A percentile compares a stretch with the other conserved stretches of the same genome.
Evolutionary conservation across 1,284 basidiomycete species (phyloP).

Genomic region (Mrakiaceae sp.): DNA sequence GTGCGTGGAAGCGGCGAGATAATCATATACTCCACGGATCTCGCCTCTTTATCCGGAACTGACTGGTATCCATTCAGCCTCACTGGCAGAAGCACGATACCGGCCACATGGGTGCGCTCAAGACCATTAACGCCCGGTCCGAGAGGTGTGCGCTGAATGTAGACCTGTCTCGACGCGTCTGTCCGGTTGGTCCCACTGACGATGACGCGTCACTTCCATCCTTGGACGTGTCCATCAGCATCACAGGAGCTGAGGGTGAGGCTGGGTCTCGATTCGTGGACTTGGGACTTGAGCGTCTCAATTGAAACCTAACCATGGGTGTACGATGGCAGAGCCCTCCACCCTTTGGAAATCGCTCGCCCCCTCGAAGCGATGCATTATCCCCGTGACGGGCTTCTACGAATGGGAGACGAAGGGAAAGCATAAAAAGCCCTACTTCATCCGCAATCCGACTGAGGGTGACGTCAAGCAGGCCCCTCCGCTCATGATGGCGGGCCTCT

Average conservation of each 20-base stretch:
- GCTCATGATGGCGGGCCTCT: constrained; percentile 11
- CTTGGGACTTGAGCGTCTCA: too few species aligned
- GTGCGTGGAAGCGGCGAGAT: too few species aligned
- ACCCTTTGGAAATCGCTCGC: constrained; percentile 6
- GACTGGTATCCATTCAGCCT: not conserved
- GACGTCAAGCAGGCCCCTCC: not conserved
- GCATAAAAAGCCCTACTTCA: constrained; percentile 4
- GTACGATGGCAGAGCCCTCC: not conserved
- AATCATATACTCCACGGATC: too few species aligned
- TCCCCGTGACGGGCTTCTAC: constrained; percentile 15
- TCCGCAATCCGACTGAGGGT: not conserved
- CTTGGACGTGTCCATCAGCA: not conserved
- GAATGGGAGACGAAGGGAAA: constrained; percentile 12
- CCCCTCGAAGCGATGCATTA: constrained; percentile 9
- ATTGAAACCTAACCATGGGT: too few species aligned
- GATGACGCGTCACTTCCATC: not conserved
- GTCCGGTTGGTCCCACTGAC: not conserved
- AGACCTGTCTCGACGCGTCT: not conserved
- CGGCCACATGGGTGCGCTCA: not conserved
- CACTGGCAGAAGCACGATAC: constrained; percentile 9
- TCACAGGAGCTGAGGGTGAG: not conserved
- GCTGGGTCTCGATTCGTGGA: too few species aligned
- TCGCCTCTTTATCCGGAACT: too few species aligned
- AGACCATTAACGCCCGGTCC: constrained; percentile 12
- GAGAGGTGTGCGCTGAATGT: not conserved